Conservation (phyloP, 2,329 filamentous ascomycete genomes). For the Calonectria pauciramosa region DNA sequence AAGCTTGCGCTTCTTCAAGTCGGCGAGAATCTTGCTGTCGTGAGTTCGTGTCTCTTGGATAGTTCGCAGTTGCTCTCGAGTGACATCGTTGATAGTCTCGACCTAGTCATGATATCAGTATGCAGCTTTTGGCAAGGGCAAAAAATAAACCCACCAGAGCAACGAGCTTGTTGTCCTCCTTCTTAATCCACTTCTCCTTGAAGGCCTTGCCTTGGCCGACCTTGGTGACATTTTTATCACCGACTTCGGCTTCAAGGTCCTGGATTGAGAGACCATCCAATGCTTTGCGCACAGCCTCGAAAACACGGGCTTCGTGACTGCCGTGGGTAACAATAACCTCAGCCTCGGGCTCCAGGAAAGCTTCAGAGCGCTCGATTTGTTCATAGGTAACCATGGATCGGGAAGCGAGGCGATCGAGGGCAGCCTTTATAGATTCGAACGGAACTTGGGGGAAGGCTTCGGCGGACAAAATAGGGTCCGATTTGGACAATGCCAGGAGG, state of each 20-base stretch:
- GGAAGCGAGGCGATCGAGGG: constrained; percentile 86
- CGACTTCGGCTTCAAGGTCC: constrained; percentile 78
- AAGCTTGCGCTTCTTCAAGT: constrained; percentile 94
- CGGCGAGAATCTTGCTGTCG: constrained; percentile 82
- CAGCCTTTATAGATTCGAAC: constrained; percentile 83
- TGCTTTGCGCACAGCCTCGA: constrained; percentile 78
- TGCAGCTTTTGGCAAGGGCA: not conserved
- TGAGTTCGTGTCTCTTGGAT: constrained; percentile 80
- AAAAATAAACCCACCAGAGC: constrained; percentile 59
- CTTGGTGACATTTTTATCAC: constrained; percentile 81
- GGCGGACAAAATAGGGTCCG: constrained; percentile 72
- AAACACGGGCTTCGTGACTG: constrained; percentile 87
- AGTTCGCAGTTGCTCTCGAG: constrained; percentile 79
- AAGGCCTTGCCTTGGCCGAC: constrained; percentile 97
- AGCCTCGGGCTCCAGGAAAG: constrained; percentile 81
- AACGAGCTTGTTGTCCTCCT: constrained; percentile 68
- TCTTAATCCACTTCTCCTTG: constrained; percentile 82
- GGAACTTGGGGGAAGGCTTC: constrained; percentile 77
- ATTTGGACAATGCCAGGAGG: constrained; percentile 75
- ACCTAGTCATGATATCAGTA: constrained; percentile 55
- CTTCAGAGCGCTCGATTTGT: constrained; percentile 83
- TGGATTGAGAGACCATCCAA: constrained; percentile 85
- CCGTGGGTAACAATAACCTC: constrained; percentile 80
- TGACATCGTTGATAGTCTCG: constrained; percentile 84
- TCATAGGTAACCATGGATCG: constrained; percentile 91